These are phyloP conservation scores for Ustulina deusta DNA, from an alignment of 2,329 filamentous ascomycete species.

Conservation along the genomic window DNA sequence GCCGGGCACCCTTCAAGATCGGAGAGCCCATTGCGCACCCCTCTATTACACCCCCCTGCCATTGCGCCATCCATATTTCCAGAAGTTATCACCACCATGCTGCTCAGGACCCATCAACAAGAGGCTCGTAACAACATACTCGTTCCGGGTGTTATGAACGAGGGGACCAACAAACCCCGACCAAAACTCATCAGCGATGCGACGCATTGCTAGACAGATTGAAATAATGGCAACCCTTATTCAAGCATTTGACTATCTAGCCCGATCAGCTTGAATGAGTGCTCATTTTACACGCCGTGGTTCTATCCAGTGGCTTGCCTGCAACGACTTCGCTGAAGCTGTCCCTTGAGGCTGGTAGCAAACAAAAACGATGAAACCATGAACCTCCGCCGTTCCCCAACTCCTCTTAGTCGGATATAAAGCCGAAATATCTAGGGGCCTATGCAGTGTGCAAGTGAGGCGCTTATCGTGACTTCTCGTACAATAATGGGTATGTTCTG, in stretches of 20 bases:
- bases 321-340: slow-evolving; percentile 25
- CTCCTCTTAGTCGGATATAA: slow-evolving; percentile 46
- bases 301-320: slow-evolving; percentile 35
- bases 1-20: slow-evolving; percentile 11
- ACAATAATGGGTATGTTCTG: slow-evolving; percentile 50
- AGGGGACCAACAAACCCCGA: slow-evolving; percentile 4
- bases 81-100: slow-evolving; percentile 7
- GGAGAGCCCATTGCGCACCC: slow-evolving; percentile 9
- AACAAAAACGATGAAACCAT: slow-evolving; percentile 38
- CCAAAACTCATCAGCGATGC: slow-evolving; percentile 26
- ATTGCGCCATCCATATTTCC: slow-evolving; percentile 23
- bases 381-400: slow-evolving; percentile 44
- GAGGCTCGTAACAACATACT: slow-evolving; percentile 9
- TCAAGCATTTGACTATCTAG: slow-evolving; percentile 20
- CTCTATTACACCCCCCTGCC: slow-evolving; percentile 26
- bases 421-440: slow-evolving; percentile 43
- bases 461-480: slow-evolving; percentile 48
- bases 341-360: slow-evolving; percentile 31
- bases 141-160: background rate
- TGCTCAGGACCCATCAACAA: background rate
- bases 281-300: slow-evolving; percentile 6
- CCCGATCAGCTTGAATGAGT: slow-evolving; percentile 12
- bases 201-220: slow-evolving; percentile 17
- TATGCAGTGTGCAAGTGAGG: slow-evolving; percentile 40
- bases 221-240: slow-evolving; percentile 20